Evolutionary conservation across 140 eudicot species (phyloP), one percentile per base, ranked within the genome.

Genomic region (Flaveria floridana): DNA sequence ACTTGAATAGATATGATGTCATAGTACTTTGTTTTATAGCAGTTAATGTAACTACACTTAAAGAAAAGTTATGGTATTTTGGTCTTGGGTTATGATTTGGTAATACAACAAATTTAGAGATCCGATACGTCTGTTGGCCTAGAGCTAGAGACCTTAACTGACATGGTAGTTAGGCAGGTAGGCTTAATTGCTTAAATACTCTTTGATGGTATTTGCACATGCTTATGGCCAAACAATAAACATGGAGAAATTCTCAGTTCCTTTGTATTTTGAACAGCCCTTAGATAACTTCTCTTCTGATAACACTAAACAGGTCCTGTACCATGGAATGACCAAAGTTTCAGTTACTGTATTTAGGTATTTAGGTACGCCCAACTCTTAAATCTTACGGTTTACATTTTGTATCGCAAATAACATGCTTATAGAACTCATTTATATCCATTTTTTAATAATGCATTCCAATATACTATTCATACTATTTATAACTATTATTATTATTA

Each of bases 151-250:
- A 14, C 46, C 25, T 70, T 14, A 70, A 48, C 23, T 8, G 15
- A 66, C 55, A 66, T 19, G 34, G 30, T 37, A 20, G 72, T 66
- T 39, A 66, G 72, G 65, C 37, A 19, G 52, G 65, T 19, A 16
- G 21, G 41, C 8, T 6, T 34, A 34, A 34, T 34, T 34, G 52
- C 20, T 37, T 37, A 5, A 25, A 41, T 9, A 19, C 30, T 2
- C 18, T 46, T 42, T 9, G 26, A 61, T 73, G 78, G 48, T 39
- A 39, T 66, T 48, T 9, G 65, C 64, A 65, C 70, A 59, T 73
- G 78, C 46, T 59, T 58, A 53, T 65, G 65, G 23, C 37, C 19
- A 7, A 75, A 64, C 65, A 26, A 8, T 73, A 21, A 16, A 44
- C 12, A 47, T 14, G 46, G 57, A 52, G 56, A 23, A 26, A 67